phyloP scores from a whole-genome alignment of 2,329 filamentous ascomycete species.

The Sporothrix brasiliensis region DNA sequence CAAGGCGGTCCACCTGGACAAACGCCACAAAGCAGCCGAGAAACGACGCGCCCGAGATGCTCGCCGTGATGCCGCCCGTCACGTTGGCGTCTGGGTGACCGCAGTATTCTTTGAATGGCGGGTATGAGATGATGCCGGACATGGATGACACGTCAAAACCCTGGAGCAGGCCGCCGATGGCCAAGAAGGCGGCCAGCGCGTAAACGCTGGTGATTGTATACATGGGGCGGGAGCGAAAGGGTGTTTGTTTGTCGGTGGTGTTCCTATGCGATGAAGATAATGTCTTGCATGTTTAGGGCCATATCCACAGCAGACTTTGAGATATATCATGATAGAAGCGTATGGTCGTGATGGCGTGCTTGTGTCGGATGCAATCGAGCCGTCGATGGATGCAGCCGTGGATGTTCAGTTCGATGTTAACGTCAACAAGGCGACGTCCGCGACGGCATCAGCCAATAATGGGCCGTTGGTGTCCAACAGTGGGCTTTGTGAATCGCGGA shows the following conservation, averaged over 20 bases:
- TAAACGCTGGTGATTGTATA: slow-evolving; percentile 22
- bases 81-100: slow-evolving; percentile 18
- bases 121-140: slow-evolving; percentile 11
- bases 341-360: not conserved
- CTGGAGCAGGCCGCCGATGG: slow-evolving; percentile 11
- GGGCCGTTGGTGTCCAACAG: not conserved
- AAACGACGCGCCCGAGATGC: slow-evolving; percentile 19
- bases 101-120: slow-evolving; percentile 20
- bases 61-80: slow-evolving; percentile 22
- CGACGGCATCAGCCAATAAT: not conserved
- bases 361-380: not conserved
- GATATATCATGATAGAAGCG: not conserved
- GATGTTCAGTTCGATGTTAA: not conserved
- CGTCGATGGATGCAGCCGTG: not conserved
- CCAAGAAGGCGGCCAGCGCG: slow-evolving; percentile 16
- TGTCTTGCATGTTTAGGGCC: too few species aligned
- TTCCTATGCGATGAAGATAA: not conserved
- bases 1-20: not conserved
- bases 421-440: slow-evolving; percentile 1
- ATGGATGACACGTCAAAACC: slow-evolving; percentile 25
- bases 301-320: not conserved
- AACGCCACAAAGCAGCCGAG: slow-evolving; percentile 20
- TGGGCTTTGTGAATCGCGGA: not conserved
- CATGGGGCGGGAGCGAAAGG: not conserved
- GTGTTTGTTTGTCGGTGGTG: too few species aligned